These are phyloP conservation scores for Penicillium desertorum DNA, from an alignment of 495 filamentous ascomycete genomes.

Conservation along the genomic window DNA sequence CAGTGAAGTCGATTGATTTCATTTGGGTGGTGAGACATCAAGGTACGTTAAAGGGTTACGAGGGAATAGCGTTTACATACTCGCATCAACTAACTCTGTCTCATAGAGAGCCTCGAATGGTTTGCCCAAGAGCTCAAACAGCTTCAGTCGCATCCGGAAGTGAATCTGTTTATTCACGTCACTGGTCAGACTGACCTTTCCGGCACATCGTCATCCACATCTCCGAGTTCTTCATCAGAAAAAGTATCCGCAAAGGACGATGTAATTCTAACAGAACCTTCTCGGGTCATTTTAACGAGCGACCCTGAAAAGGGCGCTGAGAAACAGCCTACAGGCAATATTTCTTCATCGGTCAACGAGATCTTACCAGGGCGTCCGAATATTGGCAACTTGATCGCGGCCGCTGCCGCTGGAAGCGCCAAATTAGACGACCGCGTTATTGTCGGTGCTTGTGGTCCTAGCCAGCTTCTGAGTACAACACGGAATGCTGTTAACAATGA, in stretches of 20 bases:
- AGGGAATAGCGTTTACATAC: no score
- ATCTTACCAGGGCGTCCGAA: conserved; percentile 5
- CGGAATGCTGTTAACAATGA: neutral
- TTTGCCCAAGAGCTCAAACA: conserved; percentile 3
- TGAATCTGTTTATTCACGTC: conserved; percentile 10
- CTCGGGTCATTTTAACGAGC: neutral
- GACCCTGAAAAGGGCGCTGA: conserved; percentile 2
- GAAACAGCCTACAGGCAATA: neutral
- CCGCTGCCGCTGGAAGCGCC: neutral
- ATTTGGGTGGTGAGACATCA: conserved; percentile 11
- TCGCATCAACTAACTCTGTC: neutral
- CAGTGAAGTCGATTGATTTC: conserved; percentile 15
- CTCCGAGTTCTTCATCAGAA: neutral
- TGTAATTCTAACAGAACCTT: neutral
- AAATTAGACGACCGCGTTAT: conserved; percentile 6
- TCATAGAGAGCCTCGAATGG: conserved; percentile 3
- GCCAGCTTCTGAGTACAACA: neutral
- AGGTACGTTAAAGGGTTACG: conserved; percentile 1
- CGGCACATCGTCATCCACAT: neutral
- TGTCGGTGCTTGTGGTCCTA: conserved; percentile 10
- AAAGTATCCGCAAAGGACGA: neutral
- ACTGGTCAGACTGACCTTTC: neutral
- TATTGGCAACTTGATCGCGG: neutral
- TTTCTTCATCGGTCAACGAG: neutral
- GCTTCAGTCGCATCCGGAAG: conserved; percentile 6